Conservation (phyloP, 2,329 filamentous ascomycete genomes). For the Tetracladium maxilliforme region DNA sequence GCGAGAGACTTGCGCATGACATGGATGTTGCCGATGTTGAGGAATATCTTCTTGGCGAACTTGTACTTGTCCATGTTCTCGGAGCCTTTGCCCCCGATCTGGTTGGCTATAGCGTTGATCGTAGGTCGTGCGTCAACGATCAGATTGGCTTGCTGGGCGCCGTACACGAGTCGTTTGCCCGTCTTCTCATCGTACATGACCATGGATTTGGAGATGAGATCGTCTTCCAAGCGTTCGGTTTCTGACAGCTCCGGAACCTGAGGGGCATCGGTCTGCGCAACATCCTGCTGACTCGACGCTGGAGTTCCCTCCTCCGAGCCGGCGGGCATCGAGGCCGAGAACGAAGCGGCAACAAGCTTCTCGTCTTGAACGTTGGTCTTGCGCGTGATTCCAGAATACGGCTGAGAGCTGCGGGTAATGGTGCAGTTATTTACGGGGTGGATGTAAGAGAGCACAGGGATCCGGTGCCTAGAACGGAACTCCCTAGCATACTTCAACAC, state of each 20-base stretch:
- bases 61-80: conserved; percentile 98
- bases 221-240: conserved; percentile 53
- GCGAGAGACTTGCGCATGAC: conserved; percentile 89
- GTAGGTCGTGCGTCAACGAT: conserved; percentile 93
- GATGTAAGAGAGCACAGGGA: conserved; percentile 86
- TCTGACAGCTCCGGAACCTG: conserved; percentile 35
- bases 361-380: conserved; percentile 94
- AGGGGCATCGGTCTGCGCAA: conserved; percentile 12
- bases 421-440: conserved; percentile 95
- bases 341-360: conserved; percentile 82
- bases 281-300: conserved; percentile 34
- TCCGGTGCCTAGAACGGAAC: conserved; percentile 78
- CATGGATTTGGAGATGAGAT: conserved; percentile 39
- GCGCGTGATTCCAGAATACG: conserved; percentile 69
- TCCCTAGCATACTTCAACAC: conserved; percentile 84
- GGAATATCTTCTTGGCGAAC: conserved; percentile 77
- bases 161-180: conserved; percentile 58
- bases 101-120: conserved; percentile 89
- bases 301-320: conserved; percentile 17
- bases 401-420: conserved; percentile 89
- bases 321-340: conserved; percentile 46
- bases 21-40: conserved; percentile 97
- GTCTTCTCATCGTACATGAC: conserved; percentile 40
- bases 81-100: conserved; percentile 81
- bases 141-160: conserved; percentile 82